Percentiles rank a stretch among this genome's conserved stretches.
These are phyloP conservation scores for Hypoxylon sp. DNA, from an alignment of 2,329 filamentous ascomycete genomes.

Conservation along the genomic window DNA sequence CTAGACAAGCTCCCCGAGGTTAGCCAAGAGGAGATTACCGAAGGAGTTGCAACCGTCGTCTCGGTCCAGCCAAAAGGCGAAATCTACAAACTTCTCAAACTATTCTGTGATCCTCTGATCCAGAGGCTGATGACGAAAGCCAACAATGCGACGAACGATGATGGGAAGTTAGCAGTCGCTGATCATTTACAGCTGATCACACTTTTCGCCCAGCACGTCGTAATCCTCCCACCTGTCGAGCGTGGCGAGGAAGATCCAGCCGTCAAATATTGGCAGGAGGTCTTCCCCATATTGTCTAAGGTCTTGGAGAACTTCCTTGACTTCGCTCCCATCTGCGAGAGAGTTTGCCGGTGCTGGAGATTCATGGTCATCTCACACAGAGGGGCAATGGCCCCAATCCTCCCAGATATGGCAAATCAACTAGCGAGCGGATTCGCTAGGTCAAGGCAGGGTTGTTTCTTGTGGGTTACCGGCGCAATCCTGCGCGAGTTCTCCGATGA, in stretches of 20 bases:
- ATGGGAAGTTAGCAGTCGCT: constrained; percentile 87
- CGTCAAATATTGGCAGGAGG: constrained; percentile 95
- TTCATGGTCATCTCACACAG: constrained; percentile 98
- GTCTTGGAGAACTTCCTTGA: constrained; percentile 89
- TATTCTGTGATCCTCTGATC: constrained; percentile 93
- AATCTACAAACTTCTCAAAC: constrained; percentile 87
- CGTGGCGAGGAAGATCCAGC: constrained; percentile 85
- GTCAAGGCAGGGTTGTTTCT: constrained; percentile 93
- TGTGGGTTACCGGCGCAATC: constrained; percentile 98
- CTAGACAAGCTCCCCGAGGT: constrained; percentile 86
- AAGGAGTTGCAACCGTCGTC: constrained; percentile 93
- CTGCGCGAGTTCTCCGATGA: constrained; percentile 96
- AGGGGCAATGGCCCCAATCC: constrained; percentile 86
- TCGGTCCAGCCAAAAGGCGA: constrained; percentile 86
- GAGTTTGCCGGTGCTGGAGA: constrained; percentile 95
- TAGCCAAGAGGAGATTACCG: constrained; percentile 96
- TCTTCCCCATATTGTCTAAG: constrained; percentile 88
- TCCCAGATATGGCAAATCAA: constrained; percentile 89
- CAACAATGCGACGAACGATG: constrained; percentile 85
- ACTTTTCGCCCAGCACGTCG: constrained; percentile 84
- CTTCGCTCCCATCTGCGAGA: constrained; percentile 91
- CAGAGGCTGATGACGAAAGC: constrained; percentile 88
- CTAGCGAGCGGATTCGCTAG: constrained; percentile 86
- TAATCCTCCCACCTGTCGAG: constrained; percentile 78
- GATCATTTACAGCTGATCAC: constrained; percentile 95